These are phyloP conservation scores for Babesia sp. DNA, from an alignment of 169 alveolate genomes.

Conservation along the genomic window DNA sequence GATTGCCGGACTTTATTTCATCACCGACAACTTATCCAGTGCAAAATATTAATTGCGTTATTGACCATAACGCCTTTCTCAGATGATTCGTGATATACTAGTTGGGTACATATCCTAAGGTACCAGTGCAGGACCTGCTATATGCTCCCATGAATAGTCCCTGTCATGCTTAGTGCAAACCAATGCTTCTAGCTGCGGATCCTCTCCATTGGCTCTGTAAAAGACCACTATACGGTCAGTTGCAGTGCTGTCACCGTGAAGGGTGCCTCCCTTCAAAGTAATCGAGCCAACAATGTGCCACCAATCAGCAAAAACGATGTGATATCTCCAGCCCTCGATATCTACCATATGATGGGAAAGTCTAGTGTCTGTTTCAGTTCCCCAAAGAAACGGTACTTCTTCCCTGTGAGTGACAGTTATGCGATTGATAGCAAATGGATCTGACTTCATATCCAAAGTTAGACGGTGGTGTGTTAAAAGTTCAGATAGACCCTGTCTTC, in stretches of 20 bases:
- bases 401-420: neutral
- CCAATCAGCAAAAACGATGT: slow-evolving; percentile 9
- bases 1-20: no score
- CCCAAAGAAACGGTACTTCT: neutral
- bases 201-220: neutral
- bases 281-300: neutral
- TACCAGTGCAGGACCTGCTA: no score
- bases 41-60: no score
- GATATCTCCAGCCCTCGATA: slow-evolving; percentile 9
- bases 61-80: no score
- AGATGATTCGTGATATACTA: no score
- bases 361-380: neutral
- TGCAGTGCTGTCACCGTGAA: neutral
- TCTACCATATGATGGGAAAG: neutral
- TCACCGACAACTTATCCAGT: no score
- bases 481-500: neutral
- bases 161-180: slow-evolving; percentile 8
- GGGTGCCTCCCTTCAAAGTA: neutral
- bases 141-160: neutral
- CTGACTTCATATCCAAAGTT: neutral
- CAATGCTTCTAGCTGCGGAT: neutral
- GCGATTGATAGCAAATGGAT: slow-evolving; percentile 7
- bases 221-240: slow-evolving; percentile 4
- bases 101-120: no score
- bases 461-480: neutral